Percentiles rank a stretch among this genome's conserved stretches.
These are phyloP conservation scores for Chrysosporium queenslandicum DNA, from an alignment of 2,329 filamentous ascomycete genomes.

Conservation along the genomic window DNA sequence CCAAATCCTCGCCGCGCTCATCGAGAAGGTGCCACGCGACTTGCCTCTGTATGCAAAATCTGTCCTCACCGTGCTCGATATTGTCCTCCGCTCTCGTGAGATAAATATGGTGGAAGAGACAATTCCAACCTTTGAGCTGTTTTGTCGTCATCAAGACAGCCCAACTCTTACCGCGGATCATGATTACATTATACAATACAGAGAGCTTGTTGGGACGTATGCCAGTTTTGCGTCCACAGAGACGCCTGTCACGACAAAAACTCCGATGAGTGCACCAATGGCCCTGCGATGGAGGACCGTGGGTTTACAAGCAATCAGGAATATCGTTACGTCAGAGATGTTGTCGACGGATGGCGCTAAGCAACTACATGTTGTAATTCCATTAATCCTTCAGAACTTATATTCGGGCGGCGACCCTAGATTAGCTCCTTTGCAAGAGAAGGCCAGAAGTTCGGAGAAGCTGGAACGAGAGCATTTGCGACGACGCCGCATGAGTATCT, in stretches of 20 bases:
- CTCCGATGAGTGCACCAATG: constrained; percentile 57
- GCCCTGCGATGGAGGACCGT: constrained; percentile 67
- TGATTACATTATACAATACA: constrained; percentile 70
- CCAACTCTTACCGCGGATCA: constrained; percentile 78
- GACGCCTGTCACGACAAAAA: constrained; percentile 36
- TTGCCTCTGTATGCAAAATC: constrained; percentile 78
- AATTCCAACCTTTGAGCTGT: constrained; percentile 72
- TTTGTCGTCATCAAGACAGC: constrained; percentile 80
- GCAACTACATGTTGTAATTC: constrained; percentile 69
- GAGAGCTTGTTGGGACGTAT: constrained; percentile 69
- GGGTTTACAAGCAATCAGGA: constrained; percentile 68
- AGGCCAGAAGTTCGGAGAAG: constrained; percentile 58
- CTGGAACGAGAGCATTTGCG: constrained; percentile 53
- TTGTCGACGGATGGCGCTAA: constrained; percentile 64
- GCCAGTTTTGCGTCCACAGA: constrained; percentile 65
- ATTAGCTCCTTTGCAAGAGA: constrained; percentile 57
- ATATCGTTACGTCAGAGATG: constrained; percentile 68
- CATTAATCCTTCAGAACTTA: constrained; percentile 76
- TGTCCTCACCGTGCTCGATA: constrained; percentile 73
- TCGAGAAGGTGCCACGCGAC: constrained; percentile 86
- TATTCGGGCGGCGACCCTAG: constrained; percentile 64
- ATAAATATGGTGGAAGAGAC: constrained; percentile 90
- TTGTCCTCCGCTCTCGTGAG: constrained; percentile 74
- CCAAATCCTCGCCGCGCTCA: constrained; percentile 79
- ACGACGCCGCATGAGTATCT: constrained; percentile 64